Evolutionary conservation across 2,329 filamentous ascomycete species (phyloP).

Genomic region (Trichophyton simii): DNA sequence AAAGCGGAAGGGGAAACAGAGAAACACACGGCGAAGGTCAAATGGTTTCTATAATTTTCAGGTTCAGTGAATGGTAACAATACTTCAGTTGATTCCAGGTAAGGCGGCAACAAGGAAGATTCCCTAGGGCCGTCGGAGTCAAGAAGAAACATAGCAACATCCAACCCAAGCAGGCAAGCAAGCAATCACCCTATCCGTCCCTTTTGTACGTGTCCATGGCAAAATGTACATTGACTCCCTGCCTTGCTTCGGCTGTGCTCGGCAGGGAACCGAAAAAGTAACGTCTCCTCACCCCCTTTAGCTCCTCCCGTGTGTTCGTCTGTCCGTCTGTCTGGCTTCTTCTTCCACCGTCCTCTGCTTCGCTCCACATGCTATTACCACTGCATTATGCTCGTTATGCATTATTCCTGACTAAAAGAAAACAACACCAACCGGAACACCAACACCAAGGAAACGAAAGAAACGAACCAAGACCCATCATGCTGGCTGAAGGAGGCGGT

Average conservation of each 20-base stretch:
- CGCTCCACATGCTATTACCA: neutral
- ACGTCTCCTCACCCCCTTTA: neutral
- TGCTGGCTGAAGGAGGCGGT: neutral
- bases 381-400: constrained; percentile 5
- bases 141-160: neutral
- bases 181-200: neutral
- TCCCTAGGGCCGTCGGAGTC: neutral
- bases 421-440: constrained; percentile 2
- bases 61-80: neutral
- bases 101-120: neutral
- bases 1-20: neutral
- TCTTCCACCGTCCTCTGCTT: neutral
- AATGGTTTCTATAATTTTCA: neutral
- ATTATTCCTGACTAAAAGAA: neutral
- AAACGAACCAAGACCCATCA: neutral
- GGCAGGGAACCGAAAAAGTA: neutral
- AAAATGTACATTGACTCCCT: neutral
- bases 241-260: neutral
- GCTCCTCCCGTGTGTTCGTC: neutral
- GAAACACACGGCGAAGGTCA: neutral
- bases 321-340: neutral
- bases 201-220: neutral
- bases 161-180: neutral
- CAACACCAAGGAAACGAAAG: neutral
- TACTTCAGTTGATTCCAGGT: neutral